phyloP scores from a whole-genome alignment of 176 grass and related monocot species.

The Musa acuminata region DNA sequence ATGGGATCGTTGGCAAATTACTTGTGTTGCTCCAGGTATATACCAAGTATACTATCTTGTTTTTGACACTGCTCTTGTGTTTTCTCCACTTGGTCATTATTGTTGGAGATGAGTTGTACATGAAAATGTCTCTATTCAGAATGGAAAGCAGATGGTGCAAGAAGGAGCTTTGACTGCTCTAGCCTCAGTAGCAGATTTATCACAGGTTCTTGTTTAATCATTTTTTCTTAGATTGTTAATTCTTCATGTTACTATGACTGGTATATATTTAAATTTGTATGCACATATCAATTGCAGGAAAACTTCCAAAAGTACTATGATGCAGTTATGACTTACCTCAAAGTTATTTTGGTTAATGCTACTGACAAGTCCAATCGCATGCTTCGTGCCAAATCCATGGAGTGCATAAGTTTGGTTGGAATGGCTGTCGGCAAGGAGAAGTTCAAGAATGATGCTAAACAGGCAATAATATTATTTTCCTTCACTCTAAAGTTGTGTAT shows the following conservation, averaged over 20 bases:
- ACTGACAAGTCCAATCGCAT: slow-evolving; percentile 97
- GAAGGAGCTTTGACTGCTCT: slow-evolving; percentile 95
- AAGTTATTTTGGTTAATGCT: slow-evolving; percentile 97
- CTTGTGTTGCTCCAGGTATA: slow-evolving; percentile 84
- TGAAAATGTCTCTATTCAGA: slow-evolving; percentile 32
- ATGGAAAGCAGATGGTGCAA: slow-evolving; percentile 99
- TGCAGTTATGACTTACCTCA: slow-evolving; percentile 93
- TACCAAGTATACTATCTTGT: background rate
- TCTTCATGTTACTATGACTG: background rate
- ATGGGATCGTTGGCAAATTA: slow-evolving; percentile 86
- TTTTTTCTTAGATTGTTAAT: background rate
- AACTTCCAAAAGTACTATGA: slow-evolving; percentile 99
- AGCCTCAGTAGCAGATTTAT: slow-evolving; percentile 97
- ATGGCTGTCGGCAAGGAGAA: slow-evolving; percentile 99
- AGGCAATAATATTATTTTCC: slow-evolving; percentile 33
- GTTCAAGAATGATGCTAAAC: slow-evolving; percentile 90
- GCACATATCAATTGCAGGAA: slow-evolving; percentile 40
- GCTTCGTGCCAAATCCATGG: slow-evolving; percentile 98
- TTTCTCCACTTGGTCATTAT: background rate
- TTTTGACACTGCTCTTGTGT: background rate
- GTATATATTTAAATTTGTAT: background rate
- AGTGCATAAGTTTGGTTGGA: slow-evolving; percentile 98
- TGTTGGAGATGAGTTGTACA: background rate
- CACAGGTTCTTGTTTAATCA: slow-evolving; percentile 41
- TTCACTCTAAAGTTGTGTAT: background rate